Base-by-base conservation (phyloP, 768 basidiomycete genomes). In the Lentinula aciculospora region DNA sequence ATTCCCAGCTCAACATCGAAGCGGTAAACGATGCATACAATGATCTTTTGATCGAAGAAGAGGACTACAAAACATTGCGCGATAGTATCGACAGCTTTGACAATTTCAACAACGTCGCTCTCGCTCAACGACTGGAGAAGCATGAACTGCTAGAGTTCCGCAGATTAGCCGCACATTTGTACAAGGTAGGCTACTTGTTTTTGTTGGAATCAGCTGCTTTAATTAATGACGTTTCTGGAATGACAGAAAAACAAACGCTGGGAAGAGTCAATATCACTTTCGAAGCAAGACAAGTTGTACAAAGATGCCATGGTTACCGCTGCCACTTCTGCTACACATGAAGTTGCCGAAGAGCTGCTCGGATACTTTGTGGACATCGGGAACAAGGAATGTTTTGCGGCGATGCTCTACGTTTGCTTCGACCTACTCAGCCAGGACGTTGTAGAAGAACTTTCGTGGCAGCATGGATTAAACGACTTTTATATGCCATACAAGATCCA, bases 1-100 rank as follows among this genome's bases (percentile, higher is more conserved):
- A 51, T n/a, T 56, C 53, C 3, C 69, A 96, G 87, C 81, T 96
- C 67, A 98, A 99, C 71, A 84, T 98, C 46, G 92, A 95, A 67
- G 92, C 95, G 15, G 93, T 99, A 67, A 99, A 99, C 67, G 94
- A 97, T 63, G 95, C 96, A 7, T 98, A 97, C 76, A 98, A 98
- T 66, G 91, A 94, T 66, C 77, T 99, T n/a, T 80, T 98, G 42
- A 98, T 99, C 59, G 97, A 99, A 71, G 97, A 99, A 71, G 97
- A 99, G 73, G 96, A 99, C 69, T 93, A 95, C 78, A 94, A 96
- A 72, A 98, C 96, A 0, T 82, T 99, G 7, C 90, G 96, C 8
- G 97, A 97, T 71, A 95, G 93, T 9, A 95, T 98, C 53, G 96
- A 98, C 74, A 94, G 94, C 70, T 95, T 97, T 67, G 94, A 98